Evolutionary conservation across 129 eudicot genomes (phyloP), one percentile per base, ranked within the genome.

Genomic region (Pittosporum tobira): DNA sequence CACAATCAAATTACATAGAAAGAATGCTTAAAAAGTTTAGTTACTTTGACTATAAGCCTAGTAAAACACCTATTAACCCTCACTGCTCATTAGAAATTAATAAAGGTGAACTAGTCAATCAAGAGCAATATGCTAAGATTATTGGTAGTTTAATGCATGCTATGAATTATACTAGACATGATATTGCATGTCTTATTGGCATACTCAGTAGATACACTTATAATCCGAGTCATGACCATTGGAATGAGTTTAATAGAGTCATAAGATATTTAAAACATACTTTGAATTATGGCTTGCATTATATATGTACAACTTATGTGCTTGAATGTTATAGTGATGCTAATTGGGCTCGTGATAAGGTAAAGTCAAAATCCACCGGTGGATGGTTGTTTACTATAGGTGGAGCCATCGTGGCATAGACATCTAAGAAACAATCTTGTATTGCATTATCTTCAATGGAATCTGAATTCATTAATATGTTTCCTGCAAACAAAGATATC

Each of bases 301-400:
- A 51, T 14, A 22, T 22, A 6, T 51, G 56, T 9, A 4, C 6
- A 2, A 10, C 13, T 24, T 25, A 0, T 21, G 56, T 51, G 23
- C 23, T 51, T 22, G 56, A 51, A 51, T 51, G 56, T 6, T 24
- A 51, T 51, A 51, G 30, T 51, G 30, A 51, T 51, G 56, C 34
- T 51, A 51, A 24, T 21, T 51, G 5, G 56, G 56, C 18, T 10
- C 13, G 0, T 51, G 3, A 51, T 51, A 22, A 14, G 23, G 14
- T 24, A 6, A 51, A 22, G 1, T 51, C 31, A 4, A 51, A 24
- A 24, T 24, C 19, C 14, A 24, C 56, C 14, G 24, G 56, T 23
- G 15, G 56, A 21, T 51, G 29, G 56, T 51, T 20, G 30, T 51
- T 51, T 24, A 51, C 56, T 51, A 22, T 51, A 19, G 30, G 56